These are phyloP conservation scores for Fusarium cicatricum DNA, from an alignment of 2,329 filamentous ascomycete species.

Conservation along the genomic window DNA sequence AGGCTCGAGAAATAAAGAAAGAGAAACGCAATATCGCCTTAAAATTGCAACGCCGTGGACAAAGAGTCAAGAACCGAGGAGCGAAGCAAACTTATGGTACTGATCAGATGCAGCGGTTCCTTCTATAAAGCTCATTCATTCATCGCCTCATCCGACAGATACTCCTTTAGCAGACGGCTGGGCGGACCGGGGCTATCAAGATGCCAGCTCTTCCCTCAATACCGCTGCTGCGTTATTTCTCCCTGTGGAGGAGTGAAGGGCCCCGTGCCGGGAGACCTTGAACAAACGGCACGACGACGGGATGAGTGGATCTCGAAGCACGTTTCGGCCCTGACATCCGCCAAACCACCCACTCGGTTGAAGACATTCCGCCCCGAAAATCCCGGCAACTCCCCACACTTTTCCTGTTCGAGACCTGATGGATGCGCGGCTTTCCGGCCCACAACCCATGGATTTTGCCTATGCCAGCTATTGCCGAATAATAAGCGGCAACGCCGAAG, in stretches of 20 bases:
- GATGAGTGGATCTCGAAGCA: conserved; percentile 36
- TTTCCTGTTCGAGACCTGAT: conserved; percentile 29
- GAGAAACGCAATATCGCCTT: neutral
- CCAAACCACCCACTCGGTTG: conserved; percentile 27
- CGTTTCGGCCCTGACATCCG: conserved; percentile 42
- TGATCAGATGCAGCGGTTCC: conserved; percentile 23
- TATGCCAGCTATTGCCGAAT: neutral
- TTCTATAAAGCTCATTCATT: conserved; percentile 17
- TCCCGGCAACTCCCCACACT: conserved; percentile 38
- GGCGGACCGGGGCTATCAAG: conserved; percentile 37
- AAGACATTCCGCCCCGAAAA: conserved; percentile 41
- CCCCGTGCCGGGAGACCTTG: conserved; percentile 9
- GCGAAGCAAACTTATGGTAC: conserved; percentile 4
- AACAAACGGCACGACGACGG: conserved; percentile 17
- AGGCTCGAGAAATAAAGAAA: conserved; percentile 9
- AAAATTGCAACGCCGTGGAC: conserved; percentile 10
- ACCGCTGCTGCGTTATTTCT: conserved; percentile 25
- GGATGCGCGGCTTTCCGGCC: conserved; percentile 37
- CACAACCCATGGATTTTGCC: conserved; percentile 19
- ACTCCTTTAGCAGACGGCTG: conserved; percentile 30
- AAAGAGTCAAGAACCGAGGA: conserved; percentile 11
- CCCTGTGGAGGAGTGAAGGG: conserved; percentile 19
- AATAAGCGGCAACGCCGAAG: conserved; percentile 6
- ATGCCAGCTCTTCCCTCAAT: conserved; percentile 21
- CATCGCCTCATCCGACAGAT: conserved; percentile 12